Base-by-base conservation (phyloP, 768 basidiomycete genomes). In the Nidula microcarpa region DNA sequence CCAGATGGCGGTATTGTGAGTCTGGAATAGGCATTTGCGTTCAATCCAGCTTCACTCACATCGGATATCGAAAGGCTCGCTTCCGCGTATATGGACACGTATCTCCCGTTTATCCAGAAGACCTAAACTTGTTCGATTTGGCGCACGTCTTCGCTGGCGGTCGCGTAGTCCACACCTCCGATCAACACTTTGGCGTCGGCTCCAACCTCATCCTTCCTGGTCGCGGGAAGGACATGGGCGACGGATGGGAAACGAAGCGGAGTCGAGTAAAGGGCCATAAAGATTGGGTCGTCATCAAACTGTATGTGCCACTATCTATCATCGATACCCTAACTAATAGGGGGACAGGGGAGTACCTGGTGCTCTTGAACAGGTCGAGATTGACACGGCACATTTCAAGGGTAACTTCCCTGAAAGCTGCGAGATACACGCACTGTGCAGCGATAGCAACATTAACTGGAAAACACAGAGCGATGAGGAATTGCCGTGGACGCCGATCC, bases 161-260 rank as follows among this genome's bases (percentile, higher is more conserved):
- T 18, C 80, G 84, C 1, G 89, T 95, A 49, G 84, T 93, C 36
- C 82, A 77, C 50, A 87, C 85, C 17, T 96, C 93, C 43, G 93
- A 99, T 70, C 94, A 98, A 64, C 96, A 99, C 72, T 99, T 91
- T 60, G 95, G 94, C 17, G 81, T 89, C 8, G 96, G 94, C 3
- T 81, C 86, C 3, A 98, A 99, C 67, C 73, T 99, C 55, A 84
- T 98, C 46, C 74, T 97, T 37, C 95, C 96, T 1, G 96, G 96
- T 32, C 73, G 95, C 68, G 96, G 91, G 30, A 86, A 85, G 64
- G 88, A 96, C 62, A 99, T 99, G 94, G 86, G 94, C 4, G 95
- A 97, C 64, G 97, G 97, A 4, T 99, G 97, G 97, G 97, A 99
- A 71, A 98, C 96, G 3, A 93, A 89, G 66, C 79, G 97, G 55